Evolutionary conservation across 2,329 filamentous ascomycete genomes (phyloP), one percentile per base, ranked within the genome.

Genomic region (Alternaria novae-zelandiae): DNA sequence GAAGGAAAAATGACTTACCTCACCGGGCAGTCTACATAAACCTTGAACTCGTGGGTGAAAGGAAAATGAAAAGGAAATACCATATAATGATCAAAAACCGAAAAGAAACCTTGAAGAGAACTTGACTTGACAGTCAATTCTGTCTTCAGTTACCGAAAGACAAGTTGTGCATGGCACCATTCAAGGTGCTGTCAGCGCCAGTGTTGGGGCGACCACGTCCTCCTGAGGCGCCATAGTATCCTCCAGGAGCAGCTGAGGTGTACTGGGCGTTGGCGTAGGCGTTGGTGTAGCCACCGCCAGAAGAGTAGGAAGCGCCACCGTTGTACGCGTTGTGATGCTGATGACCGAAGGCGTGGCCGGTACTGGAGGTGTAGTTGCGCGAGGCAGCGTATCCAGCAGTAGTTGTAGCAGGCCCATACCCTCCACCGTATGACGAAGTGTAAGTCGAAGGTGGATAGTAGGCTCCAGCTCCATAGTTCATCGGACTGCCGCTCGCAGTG

Each of bases 391-490:
- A 70, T 20, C 57, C 57, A 15, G 63, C 59, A 9, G 67, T 59
- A 51, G 72, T 64, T 9, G 67, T 61, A 53, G 66, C 64, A 5
- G 66, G 57, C 36, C 32, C 45, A 17, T 70, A 74, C 20, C 69
- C 69, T 36, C 72, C 70, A 51, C 72, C 69, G 44, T 72, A 73
- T 13, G 72, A 59, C 3, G 73, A 53, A 32, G 71, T 59, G 44
- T 73, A 78, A 12, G 62, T 65, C 15, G 66, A 58, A 2, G 75
- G 74, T 4, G 77, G 74, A 41, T 76, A 78, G 64, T 73, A 77
- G 9, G 60, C 71, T 20, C 70, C 72, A n/a, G 59, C 73, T 20
- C 70, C 72, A 26, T 72, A 77, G 56, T 76, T 75, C 74, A 77
- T 77, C 2, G 74, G 76, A 28, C 70, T 77, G 9, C 74, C 73